A percentile compares a stretch with the other conserved stretches of the same genome.
Conservation (phyloP, 164 flowering plant genomes). For the Tetrastigma voinierianum region DNA sequence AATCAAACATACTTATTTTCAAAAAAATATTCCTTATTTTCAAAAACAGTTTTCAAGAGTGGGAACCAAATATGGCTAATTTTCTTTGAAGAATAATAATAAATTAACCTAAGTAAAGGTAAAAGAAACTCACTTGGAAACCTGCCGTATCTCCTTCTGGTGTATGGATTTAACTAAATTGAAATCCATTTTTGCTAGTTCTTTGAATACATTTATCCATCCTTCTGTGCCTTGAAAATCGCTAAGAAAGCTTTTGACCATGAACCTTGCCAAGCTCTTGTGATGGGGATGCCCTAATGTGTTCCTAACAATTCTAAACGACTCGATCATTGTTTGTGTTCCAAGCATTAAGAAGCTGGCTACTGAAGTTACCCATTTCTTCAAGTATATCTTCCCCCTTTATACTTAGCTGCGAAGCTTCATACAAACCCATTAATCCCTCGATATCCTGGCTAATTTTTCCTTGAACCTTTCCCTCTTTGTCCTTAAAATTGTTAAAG, state of each 20-base stretch:
- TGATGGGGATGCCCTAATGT: constrained; percentile 40
- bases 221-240: constrained; percentile 1
- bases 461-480: constrained; percentile 1
- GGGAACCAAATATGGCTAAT: too few species aligned
- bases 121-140: constrained; percentile 34
- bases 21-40: too few species aligned
- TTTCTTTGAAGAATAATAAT: too few species aligned
- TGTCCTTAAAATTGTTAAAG: constrained; percentile 15
- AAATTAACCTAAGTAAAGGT: too few species aligned
- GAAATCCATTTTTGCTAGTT: constrained; percentile 46
- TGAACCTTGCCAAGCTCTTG: constrained; percentile 40
- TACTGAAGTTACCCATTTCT: constrained; percentile 34
- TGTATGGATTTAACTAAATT: constrained; percentile 29
- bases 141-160: constrained; percentile 27
- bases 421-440: constrained; percentile 21
- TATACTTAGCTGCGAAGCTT: constrained; percentile 23
- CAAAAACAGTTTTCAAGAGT: too few species aligned
- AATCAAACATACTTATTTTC: too few species aligned
- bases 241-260: constrained; percentile 17
- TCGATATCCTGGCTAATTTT: constrained; percentile 4
- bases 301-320: constrained; percentile 18
- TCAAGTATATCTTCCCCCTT: constrained; percentile 51
- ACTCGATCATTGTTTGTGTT: background rate
- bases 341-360: constrained; percentile 25
- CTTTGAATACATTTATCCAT: constrained; percentile 15